Percentiles rank a stretch among this genome's conserved stretches.
Conservation (phyloP, 768 basidiomycete genomes). For the Tephrocybe sp. region DNA sequence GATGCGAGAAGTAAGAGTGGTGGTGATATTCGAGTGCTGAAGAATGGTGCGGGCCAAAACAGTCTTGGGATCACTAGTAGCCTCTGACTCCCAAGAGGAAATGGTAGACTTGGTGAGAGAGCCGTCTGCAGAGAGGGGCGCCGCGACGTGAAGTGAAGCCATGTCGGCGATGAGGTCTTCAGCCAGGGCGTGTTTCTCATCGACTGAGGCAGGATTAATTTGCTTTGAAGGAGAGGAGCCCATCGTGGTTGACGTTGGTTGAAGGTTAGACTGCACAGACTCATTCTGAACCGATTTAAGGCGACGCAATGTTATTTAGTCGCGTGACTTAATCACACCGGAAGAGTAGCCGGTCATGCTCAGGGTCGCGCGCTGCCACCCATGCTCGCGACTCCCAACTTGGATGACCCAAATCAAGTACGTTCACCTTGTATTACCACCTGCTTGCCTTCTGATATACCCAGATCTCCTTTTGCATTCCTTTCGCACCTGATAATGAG, state of each 20-base stretch:
- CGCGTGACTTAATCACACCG: no score
- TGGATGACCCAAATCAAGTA: conserved; percentile 10
- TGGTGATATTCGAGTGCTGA: conserved; percentile 63
- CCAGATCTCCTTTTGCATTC: conserved; percentile 19
- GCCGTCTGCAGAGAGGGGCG: conserved; percentile 57
- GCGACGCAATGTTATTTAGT: no score
- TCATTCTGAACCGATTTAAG: not conserved
- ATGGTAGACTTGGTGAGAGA: conserved; percentile 59
- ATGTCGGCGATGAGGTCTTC: conserved; percentile 26
- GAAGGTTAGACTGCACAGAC: not conserved
- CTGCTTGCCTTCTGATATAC: not conserved
- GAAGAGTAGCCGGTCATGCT: no score
- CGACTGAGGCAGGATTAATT: conserved; percentile 19
- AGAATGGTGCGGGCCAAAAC: conserved; percentile 79
- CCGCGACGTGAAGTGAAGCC: conserved; percentile 30
- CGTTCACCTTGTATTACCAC: not conserved
- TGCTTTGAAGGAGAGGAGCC: conserved; percentile 29
- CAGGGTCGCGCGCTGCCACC: no score
- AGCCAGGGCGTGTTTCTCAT: conserved; percentile 31
- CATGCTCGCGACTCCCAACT: not conserved
- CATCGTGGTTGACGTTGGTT: conserved; percentile 23
- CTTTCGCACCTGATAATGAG: conserved; percentile 18
- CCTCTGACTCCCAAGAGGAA: conserved; percentile 64
- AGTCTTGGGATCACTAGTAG: conserved; percentile 55
- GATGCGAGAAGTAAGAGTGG: conserved; percentile 61